Percentiles rank a stretch among this genome's conserved stretches.
phyloP scores from a whole-genome alignment of 768 basidiomycete species.

The Lentinula lateritia region DNA sequence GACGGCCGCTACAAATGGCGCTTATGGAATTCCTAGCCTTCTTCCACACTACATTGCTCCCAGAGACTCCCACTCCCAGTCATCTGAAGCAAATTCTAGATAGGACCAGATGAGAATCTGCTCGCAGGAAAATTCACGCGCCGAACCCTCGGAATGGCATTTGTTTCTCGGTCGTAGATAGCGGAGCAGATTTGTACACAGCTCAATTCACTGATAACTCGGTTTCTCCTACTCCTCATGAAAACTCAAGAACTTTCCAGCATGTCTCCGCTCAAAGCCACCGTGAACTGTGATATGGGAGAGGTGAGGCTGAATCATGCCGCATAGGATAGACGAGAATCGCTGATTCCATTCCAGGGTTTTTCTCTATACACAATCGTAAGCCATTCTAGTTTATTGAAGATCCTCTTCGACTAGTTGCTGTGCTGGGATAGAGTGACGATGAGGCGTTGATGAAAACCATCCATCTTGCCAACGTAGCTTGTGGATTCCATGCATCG shows the following conservation, averaged over 20 bases:
- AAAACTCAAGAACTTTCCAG: neutral
- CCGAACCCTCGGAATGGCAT: too few relatives aligned
- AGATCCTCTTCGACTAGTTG: neutral
- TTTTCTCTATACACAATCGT: slow-evolving; percentile 47
- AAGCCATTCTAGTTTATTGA: neutral
- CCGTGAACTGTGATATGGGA: slow-evolving; percentile 53
- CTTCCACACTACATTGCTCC: too few relatives aligned
- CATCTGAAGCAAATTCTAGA: too few relatives aligned
- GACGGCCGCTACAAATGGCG: too few relatives aligned
- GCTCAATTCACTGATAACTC: too few relatives aligned
- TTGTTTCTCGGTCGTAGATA: too few relatives aligned
- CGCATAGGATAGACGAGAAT: neutral
- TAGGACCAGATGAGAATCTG: too few relatives aligned
- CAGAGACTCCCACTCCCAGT: too few relatives aligned
- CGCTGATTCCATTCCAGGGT: slow-evolving; percentile 26
- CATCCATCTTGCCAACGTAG: slow-evolving; percentile 57
- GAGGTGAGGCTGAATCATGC: slow-evolving; percentile 29
- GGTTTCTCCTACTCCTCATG: too few relatives aligned
- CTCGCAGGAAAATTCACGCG: too few relatives aligned
- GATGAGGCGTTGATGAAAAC: slow-evolving; percentile 49
- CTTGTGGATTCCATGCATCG: slow-evolving; percentile 69
- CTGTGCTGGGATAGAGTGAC: slow-evolving; percentile 31
- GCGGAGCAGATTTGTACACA: neutral
- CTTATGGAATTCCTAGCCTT: too few relatives aligned
- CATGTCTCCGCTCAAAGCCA: slow-evolving; percentile 27